Conservation (phyloP, 805 yeast genomes). For the Blastobotrys attinorum region DNA sequence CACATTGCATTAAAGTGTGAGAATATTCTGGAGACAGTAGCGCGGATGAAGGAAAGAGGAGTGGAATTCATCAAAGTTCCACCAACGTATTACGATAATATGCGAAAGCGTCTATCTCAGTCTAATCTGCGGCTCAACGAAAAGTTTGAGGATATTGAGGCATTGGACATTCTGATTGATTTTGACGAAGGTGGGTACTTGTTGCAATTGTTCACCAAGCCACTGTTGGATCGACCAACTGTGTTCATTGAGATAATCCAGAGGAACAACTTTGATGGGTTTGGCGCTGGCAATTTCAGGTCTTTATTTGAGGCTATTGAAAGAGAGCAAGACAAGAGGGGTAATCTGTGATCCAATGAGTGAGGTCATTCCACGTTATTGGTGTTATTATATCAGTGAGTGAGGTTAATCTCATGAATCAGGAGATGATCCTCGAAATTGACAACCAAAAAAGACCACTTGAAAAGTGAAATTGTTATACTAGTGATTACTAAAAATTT, state of each 20-base stretch:
- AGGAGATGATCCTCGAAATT: too few relatives aligned
- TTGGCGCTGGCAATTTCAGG: slow-evolving; percentile 84
- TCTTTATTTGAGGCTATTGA: slow-evolving; percentile 77
- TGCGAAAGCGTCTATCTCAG: slow-evolving; percentile 37
- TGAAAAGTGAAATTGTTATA: too few relatives aligned
- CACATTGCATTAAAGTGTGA: slow-evolving; percentile 66
- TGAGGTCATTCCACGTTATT: too few relatives aligned
- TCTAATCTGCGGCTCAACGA: slow-evolving; percentile 45
- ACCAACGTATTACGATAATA: slow-evolving; percentile 44
- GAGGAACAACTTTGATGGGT: slow-evolving; percentile 71
- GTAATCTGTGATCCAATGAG: slow-evolving; percentile 41
- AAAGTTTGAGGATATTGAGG: slow-evolving; percentile 40
- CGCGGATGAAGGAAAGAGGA: slow-evolving; percentile 50
- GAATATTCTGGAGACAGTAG: slow-evolving; percentile 52
- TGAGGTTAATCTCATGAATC: too few relatives aligned
- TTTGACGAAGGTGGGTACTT: slow-evolving; percentile 73
- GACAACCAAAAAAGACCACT: too few relatives aligned
- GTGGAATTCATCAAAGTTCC: slow-evolving; percentile 62
- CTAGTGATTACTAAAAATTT: background rate
- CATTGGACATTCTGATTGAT: slow-evolving; percentile 56
- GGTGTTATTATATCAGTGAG: background rate
- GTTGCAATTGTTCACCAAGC: slow-evolving; percentile 72
- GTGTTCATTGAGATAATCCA: slow-evolving; percentile 76
- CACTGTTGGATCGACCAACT: slow-evolving; percentile 72
- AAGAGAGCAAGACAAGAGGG: slow-evolving; percentile 63